These are phyloP conservation scores for Artemisia argyi DNA, from an alignment of 129 eudicot genomes.

Conservation along the genomic window DNA sequence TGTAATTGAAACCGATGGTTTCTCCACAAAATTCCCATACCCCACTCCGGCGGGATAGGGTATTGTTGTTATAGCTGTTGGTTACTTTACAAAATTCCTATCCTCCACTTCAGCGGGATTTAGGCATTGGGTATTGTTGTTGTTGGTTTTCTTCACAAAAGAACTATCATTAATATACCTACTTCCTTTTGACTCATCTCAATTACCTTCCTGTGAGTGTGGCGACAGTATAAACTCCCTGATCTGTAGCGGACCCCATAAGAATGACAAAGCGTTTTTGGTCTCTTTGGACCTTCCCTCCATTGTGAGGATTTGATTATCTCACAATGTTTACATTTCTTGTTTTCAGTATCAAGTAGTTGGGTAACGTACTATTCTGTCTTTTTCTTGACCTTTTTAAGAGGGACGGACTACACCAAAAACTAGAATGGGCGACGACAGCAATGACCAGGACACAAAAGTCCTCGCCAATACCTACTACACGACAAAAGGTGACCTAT, in stretches of 20 bases:
- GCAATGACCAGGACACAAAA: too few relatives aligned
- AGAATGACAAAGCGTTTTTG: constrained; percentile 75
- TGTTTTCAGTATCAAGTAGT: constrained; percentile 18
- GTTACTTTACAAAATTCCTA: too few relatives aligned
- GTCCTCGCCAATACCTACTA: too few relatives aligned
- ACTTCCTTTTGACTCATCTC: constrained; percentile 62
- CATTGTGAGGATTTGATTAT: constrained; percentile 74
- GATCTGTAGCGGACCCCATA: constrained; percentile 80
- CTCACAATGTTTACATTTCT: constrained; percentile 74
- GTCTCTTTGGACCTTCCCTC: constrained; percentile 86
- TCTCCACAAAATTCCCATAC: neutral
- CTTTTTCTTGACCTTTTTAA: constrained; percentile 36
- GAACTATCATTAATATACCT: constrained; percentile 4
- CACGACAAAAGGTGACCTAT: too few relatives aligned
- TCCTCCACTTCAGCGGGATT: too few relatives aligned
- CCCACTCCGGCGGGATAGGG: too few relatives aligned
- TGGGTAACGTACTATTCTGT: constrained; percentile 12
- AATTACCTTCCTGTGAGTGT: constrained; percentile 69
- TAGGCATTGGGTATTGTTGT: too few relatives aligned
- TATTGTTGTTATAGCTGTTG: too few relatives aligned
- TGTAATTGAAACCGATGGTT: constrained; percentile 5
- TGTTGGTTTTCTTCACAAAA: neutral
- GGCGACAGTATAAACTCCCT: constrained; percentile 56
- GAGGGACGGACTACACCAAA: constrained; percentile 15
- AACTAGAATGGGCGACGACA: too few relatives aligned